Conservation (phyloP, 352 stramenopile species). For the Elongisporangium undulatum region DNA sequence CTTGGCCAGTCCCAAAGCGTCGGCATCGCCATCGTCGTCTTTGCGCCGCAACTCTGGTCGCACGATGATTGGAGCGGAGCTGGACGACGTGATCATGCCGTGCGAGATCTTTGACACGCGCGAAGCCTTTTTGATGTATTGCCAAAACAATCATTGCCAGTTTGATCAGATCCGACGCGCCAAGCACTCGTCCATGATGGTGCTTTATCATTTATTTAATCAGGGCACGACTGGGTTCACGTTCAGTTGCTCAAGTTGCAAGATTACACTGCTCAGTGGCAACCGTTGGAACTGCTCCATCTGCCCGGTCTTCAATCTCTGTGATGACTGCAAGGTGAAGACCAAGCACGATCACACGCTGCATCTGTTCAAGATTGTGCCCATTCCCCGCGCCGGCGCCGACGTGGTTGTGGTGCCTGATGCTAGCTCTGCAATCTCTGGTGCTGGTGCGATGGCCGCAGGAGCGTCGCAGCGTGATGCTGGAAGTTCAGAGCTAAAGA, state of each 20-base stretch:
- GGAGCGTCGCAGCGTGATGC: conserved; percentile 38
- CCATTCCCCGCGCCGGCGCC: conserved; percentile 63
- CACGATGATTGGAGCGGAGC: conserved; percentile 39
- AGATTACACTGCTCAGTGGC: conserved; percentile 91
- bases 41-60: conserved; percentile 19
- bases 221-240: conserved; percentile 97
- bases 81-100: conserved; percentile 94
- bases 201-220: conserved; percentile 87
- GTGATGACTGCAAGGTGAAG: conserved; percentile 91
- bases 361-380: conserved; percentile 91
- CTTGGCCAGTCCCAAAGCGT: background rate
- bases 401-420: conserved; percentile 19
- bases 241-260: conserved; percentile 94
- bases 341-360: conserved; percentile 91
- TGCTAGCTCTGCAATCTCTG: conserved; percentile 6
- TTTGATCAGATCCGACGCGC: conserved; percentile 79
- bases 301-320: conserved; percentile 96
- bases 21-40: background rate
- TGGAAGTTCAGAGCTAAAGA: conserved; percentile 42
- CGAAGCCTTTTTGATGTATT: conserved; percentile 88
- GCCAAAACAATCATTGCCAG: conserved; percentile 86
- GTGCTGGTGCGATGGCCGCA: conserved; percentile 9
- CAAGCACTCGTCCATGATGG: conserved; percentile 85
- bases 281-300: conserved; percentile 96
- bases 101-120: conserved; percentile 95